Evolutionary conservation across 2,329 filamentous ascomycete species (phyloP).

Genomic region (Pseudomassariella vexata): DNA sequence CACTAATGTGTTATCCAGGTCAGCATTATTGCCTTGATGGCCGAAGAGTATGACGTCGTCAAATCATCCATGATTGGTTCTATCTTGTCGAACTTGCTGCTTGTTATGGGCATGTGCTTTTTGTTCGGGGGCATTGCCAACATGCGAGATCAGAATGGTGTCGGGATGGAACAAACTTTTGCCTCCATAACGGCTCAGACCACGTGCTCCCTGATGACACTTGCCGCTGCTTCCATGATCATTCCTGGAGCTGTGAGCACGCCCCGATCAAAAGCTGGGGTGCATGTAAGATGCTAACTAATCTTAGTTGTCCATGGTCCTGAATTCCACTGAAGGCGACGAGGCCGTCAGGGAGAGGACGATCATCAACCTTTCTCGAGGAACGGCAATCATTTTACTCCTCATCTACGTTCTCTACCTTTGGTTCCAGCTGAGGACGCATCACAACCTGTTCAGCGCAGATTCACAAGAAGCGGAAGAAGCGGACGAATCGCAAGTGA

Average conservation of each 20-base stretch:
- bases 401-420: slow-evolving; percentile 72
- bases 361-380: slow-evolving; percentile 67
- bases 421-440: slow-evolving; percentile 71
- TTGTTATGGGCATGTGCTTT: slow-evolving; percentile 80
- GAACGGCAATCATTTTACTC: slow-evolving; percentile 70
- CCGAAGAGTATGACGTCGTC: slow-evolving; percentile 90
- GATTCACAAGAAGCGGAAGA: slow-evolving; percentile 27
- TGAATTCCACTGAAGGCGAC: slow-evolving; percentile 32
- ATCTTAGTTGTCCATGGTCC: slow-evolving; percentile 58
- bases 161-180: slow-evolving; percentile 63
- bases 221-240: slow-evolving; percentile 71
- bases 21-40: slow-evolving; percentile 81
- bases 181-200: slow-evolving; percentile 74
- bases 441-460: slow-evolving; percentile 65
- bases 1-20: slow-evolving; percentile 47
- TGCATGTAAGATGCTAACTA: slow-evolving; percentile 1
- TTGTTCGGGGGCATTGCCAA: slow-evolving; percentile 66
- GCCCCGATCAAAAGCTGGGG: too few species aligned
- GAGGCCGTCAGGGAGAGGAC: slow-evolving; percentile 40
- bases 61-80: slow-evolving; percentile 96
- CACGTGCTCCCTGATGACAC: slow-evolving; percentile 67
- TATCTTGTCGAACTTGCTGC: slow-evolving; percentile 87
- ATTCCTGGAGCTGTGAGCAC: slow-evolving; percentile 64
- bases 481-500: slow-evolving; percentile 24
- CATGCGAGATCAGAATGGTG: slow-evolving; percentile 49